Evolutionary conservation across 108 stramenopile species (phyloP).

Genomic region (Discostella stelligeroides): DNA sequence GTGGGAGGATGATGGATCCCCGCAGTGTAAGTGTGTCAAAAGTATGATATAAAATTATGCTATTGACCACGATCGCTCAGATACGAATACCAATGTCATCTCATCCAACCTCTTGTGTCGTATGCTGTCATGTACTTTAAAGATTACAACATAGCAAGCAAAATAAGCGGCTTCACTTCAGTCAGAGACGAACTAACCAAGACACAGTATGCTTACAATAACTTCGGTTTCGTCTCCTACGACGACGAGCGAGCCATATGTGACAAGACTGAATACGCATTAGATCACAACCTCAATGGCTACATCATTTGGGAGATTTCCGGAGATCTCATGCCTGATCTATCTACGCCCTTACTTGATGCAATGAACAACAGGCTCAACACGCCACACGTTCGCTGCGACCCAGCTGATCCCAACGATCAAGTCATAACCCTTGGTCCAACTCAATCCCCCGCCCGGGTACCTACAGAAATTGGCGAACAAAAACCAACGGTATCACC

Average conservation of each 20-base stretch:
- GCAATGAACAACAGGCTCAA: conserved; percentile 29
- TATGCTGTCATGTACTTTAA: too few species aligned
- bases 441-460: too few species aligned
- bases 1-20: conserved; percentile 23
- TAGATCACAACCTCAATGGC: conserved; percentile 14
- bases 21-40: neutral
- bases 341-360: conserved; percentile 41
- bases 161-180: conserved; percentile 13
- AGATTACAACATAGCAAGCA: conserved; percentile 18
- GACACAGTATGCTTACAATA: conserved; percentile 22
- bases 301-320: conserved; percentile 35
- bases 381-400: conserved; percentile 18
- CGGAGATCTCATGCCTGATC: conserved; percentile 39
- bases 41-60: too few species aligned
- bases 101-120: too few species aligned
- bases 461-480: too few species aligned
- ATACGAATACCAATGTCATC: too few species aligned
- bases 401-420: too few species aligned
- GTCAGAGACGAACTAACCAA: conserved; percentile 30
- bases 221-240: conserved; percentile 32
- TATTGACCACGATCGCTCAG: too few species aligned
- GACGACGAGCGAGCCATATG: conserved; percentile 27
- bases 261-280: conserved; percentile 21
- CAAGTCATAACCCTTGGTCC: too few species aligned
- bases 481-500: too few species aligned